Base-by-base conservation (phyloP, 495 filamentous ascomycete species). In the Staphylotrichum longicolle region DNA sequence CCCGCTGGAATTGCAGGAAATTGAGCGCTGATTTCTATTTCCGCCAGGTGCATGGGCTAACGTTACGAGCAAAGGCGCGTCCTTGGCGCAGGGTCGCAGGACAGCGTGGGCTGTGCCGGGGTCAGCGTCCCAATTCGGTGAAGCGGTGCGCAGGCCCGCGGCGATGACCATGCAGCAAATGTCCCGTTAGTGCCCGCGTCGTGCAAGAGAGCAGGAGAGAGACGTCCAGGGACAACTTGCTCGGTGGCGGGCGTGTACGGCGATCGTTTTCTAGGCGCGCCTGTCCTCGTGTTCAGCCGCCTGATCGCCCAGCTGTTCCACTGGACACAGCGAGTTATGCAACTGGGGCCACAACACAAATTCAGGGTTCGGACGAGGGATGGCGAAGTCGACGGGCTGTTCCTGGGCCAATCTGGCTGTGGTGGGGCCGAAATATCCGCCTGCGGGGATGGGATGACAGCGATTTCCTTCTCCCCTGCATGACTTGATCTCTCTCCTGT, bases 1-100 rank as follows among this genome's bases (percentile, higher is more conserved):
- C 49, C 55, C 20, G 5, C 14, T 44, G 56, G 34, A 41, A 50
- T 32, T 49, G 20, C 33, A 58, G 56, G 56, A 58, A 58, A 58
- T 49, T 50, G 56, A 32, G 56, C 34, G 34, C 45, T 40, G 45
- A 33, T 49, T 58, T 58, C 56, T 58, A 40, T 50, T 49, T 30
- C 54, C 8, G 54, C 20, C 27, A 37, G 20, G 20, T 27, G 20
- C 20, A 27, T 27, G 20, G 20, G 20, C 20, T 27, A 27, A 27
- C 20, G 20, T 27, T 27, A 27, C 20, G 20, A 27, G 20, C 20
- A 27, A 27, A 27, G 47, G 47, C 47, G 20, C 6, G 47, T 15
- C 47, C 20, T 27, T 27, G 20, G 20, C 20, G 20, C 20, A 27
- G 20, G 20, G 20, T 39, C 37, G 37, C n/a, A 7, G 14, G n/a